phyloP scores from a whole-genome alignment of 805 yeast species.

The Starmerella geochares region DNA sequence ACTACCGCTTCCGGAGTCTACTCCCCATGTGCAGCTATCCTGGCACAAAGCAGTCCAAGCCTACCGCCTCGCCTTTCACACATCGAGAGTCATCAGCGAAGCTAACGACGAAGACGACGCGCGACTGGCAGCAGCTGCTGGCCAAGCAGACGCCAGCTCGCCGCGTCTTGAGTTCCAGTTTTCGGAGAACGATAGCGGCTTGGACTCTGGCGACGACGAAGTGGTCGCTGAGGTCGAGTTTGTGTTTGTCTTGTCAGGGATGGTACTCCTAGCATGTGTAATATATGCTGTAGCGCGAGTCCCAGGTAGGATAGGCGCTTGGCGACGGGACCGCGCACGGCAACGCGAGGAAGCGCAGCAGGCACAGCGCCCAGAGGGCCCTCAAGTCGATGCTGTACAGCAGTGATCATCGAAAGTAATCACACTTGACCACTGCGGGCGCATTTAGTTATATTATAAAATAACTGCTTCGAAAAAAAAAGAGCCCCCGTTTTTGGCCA shows the following conservation, averaged over 20 bases:
- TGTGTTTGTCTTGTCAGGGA: neutral
- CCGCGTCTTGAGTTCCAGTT: neutral
- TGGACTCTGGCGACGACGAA: too few relatives aligned
- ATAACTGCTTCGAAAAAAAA: too few relatives aligned
- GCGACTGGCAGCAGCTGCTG: slow-evolving; percentile 3
- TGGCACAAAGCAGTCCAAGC: slow-evolving; percentile 6
- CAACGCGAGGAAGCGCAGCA: neutral
- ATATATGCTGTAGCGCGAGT: neutral
- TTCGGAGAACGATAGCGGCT: neutral
- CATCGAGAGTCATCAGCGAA: neutral
- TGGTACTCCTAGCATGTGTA: neutral
- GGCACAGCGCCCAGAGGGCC: too few relatives aligned
- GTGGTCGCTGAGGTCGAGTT: neutral
- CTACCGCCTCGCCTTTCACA: neutral
- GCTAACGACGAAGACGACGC: slow-evolving; percentile 2
- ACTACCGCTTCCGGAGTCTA: neutral
- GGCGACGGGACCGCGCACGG: neutral
- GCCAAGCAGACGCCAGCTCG: neutral
- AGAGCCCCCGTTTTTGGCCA: too few relatives aligned
- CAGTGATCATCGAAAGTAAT: too few relatives aligned
- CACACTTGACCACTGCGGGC: too few relatives aligned
- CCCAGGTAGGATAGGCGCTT: neutral
- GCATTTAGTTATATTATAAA: neutral
- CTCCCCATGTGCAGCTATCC: neutral
- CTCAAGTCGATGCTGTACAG: neutral